Evolutionary conservation across 371 early-diverging fungal genomes (phyloP).

Genomic region (Mucor indicus): DNA sequence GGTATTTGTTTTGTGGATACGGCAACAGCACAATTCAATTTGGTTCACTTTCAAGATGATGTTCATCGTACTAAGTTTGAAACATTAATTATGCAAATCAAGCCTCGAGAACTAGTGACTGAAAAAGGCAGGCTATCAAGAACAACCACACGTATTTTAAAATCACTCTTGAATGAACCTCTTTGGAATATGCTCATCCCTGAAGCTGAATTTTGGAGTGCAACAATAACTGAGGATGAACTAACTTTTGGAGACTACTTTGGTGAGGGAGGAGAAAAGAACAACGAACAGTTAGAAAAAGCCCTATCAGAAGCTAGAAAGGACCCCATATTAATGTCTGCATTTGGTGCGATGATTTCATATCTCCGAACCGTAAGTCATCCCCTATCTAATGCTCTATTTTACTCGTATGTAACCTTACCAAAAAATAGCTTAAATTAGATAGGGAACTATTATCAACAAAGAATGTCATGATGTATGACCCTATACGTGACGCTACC

Average conservation of each 20-base stretch:
- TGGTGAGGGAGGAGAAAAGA: conserved; percentile 19
- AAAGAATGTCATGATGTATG: conserved; percentile 76
- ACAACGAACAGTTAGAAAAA: neutral
- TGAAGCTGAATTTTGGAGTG: conserved; percentile 85
- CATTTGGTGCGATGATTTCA: conserved; percentile 79
- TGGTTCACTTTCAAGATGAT: conserved; percentile 85
- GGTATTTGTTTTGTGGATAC: conserved; percentile 96
- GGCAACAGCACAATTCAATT: conserved; percentile 85
- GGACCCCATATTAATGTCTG: conserved; percentile 53
- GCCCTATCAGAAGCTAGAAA: conserved; percentile 19
- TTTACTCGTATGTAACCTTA: neutral
- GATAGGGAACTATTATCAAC: conserved; percentile 84
- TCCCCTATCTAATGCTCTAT: neutral
- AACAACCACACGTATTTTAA: conserved; percentile 69
- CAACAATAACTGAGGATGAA: conserved; percentile 64
- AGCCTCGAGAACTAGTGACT: conserved; percentile 85
- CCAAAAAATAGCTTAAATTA: conserved; percentile 61
- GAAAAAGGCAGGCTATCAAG: conserved; percentile 73
- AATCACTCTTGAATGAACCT: conserved; percentile 60
- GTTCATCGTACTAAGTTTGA: conserved; percentile 82
- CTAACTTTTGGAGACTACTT: conserved; percentile 69
- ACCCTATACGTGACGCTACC: conserved; percentile 65
- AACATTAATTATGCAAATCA: conserved; percentile 90
- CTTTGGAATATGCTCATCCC: conserved; percentile 73
- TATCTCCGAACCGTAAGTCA: conserved; percentile 67